These are phyloP conservation scores for Fomitopsis betulina DNA, from an alignment of 1,284 basidiomycete species.

Conservation along the genomic window DNA sequence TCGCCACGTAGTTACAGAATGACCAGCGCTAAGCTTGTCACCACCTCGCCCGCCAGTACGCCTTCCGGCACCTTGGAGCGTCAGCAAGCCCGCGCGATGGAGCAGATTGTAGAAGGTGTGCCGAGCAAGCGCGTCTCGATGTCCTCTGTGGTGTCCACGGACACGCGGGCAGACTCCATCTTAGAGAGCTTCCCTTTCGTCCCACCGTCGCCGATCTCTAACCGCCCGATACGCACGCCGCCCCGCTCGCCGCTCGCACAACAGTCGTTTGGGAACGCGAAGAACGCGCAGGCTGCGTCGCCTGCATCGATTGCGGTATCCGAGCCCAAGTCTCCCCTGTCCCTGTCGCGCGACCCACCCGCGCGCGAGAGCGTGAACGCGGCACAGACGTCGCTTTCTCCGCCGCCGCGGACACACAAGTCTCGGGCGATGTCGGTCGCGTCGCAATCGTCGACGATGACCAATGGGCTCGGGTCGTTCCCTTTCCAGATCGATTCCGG, in stretches of 20 bases:
- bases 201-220: constrained; percentile 77
- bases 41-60: constrained; percentile 34
- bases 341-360: constrained; percentile 31
- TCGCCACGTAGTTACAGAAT: constrained; percentile 47
- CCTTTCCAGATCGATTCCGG: constrained; percentile 75
- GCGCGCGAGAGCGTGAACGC: constrained; percentile 11
- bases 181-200: constrained; percentile 82
- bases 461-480: constrained; percentile 72
- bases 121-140: constrained; percentile 49
- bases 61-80: constrained; percentile 42
- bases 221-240: constrained; percentile 67
- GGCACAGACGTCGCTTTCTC: constrained; percentile 12
- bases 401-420: constrained; percentile 40
- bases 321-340: constrained; percentile 15
- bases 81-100: constrained; percentile 54
- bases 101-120: constrained; percentile 43
- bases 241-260: constrained; percentile 65
- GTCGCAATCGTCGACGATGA: constrained; percentile 67
- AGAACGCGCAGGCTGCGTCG: not conserved
- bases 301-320: constrained; percentile 2
- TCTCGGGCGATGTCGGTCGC: constrained; percentile 64
- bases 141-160: constrained; percentile 60
- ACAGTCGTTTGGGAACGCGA: constrained; percentile 38
- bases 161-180: constrained; percentile 72
- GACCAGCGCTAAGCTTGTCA: constrained; percentile 56